Evolutionary conservation across 2,329 filamentous ascomycete genomes (phyloP).

Genomic region (Sporothrix humicola): DNA sequence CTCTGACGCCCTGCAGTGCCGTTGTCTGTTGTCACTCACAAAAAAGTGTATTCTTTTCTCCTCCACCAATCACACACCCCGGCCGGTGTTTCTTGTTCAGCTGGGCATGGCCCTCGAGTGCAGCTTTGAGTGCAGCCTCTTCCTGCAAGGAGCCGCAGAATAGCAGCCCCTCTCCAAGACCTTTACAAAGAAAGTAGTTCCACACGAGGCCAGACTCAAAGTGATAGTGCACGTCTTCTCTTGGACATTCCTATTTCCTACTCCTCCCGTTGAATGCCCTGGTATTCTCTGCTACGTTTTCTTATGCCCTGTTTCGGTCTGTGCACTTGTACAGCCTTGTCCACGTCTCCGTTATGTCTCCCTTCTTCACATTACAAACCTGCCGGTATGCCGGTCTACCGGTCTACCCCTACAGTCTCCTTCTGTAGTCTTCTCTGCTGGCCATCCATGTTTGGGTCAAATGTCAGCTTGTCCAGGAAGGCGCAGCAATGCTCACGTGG

Average conservation of each 20-base stretch:
- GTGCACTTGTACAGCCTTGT: background rate
- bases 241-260: too few relatives aligned
- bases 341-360: background rate
- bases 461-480: constrained; percentile 17
- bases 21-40: too few relatives aligned
- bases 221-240: too few relatives aligned
- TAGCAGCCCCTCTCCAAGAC: too few relatives aligned
- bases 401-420: background rate
- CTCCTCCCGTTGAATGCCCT: background rate
- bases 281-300: background rate
- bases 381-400: background rate
- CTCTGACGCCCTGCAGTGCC: background rate
- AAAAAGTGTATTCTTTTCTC: background rate
- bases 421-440: background rate
- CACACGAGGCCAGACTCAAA: background rate
- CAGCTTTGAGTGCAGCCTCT: background rate
- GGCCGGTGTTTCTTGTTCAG: constrained; percentile 28
- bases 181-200: too few relatives aligned
- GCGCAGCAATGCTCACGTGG: constrained; percentile 19
- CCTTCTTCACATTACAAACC: background rate
- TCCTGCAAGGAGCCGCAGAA: constrained; percentile 5
- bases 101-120: constrained; percentile 18
- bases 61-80: constrained; percentile 6
- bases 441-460: background rate
- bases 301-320: background rate